Evolutionary conservation across 805 yeast genomes (phyloP).

Genomic region (Sugiyamaella smithiae): DNA sequence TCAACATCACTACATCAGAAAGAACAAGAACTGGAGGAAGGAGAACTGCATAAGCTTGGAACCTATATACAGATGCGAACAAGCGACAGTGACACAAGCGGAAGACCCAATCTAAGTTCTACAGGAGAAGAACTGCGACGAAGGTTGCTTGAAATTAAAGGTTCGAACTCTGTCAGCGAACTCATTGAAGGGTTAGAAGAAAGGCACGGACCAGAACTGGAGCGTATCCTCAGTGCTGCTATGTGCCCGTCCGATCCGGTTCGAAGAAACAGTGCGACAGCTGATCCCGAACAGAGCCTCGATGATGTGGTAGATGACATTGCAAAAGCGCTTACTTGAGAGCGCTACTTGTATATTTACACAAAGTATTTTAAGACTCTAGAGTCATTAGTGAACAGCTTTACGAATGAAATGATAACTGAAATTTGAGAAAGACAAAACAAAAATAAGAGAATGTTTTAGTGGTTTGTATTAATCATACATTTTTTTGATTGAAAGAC

Average conservation of each 20-base stretch:
- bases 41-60: conserved; percentile 86
- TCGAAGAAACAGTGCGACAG: not conserved
- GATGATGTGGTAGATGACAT: conserved; percentile 17
- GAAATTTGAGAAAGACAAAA: too few relatives aligned
- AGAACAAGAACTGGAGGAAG: conserved; percentile 86
- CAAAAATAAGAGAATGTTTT: too few relatives aligned
- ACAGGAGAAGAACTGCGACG: conserved; percentile 49
- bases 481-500: too few relatives aligned
- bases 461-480: too few relatives aligned
- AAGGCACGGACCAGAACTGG: conserved; percentile 19
- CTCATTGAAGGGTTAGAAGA: conserved; percentile 21
- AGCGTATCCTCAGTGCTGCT: conserved; percentile 12
- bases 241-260: not conserved
- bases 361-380: too few relatives aligned
- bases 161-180: conserved; percentile 18
- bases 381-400: too few relatives aligned
- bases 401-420: too few relatives aligned
- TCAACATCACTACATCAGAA: conserved; percentile 52
- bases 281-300: conserved; percentile 4
- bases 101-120: conserved; percentile 30
- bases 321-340: conserved; percentile 10
- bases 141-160: conserved; percentile 31
- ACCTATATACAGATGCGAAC: conserved; percentile 64
- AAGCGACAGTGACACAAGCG: not conserved
- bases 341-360: too few relatives aligned